phyloP scores from a whole-genome alignment of 140 eudicot genomes.

The Erigeron philadelphicus region DNA sequence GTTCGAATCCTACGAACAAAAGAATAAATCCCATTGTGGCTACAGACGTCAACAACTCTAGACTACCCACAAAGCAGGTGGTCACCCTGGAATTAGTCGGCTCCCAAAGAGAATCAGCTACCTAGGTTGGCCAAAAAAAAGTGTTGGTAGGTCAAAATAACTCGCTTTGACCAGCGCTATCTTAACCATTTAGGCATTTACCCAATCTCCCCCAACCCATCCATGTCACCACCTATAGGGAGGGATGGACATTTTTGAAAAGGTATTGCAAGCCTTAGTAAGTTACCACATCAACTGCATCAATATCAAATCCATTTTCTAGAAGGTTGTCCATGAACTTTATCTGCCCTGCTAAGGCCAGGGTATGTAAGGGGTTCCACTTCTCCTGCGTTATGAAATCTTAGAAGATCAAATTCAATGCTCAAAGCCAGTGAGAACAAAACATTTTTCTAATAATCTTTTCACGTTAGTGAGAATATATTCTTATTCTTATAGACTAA shows the following conservation, averaged over 20 bases:
- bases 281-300: constrained; percentile 59
- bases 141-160: neutral
- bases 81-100: too few species aligned
- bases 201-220: neutral
- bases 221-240: neutral
- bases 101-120: neutral
- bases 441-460: neutral
- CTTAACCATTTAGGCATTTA: neutral
- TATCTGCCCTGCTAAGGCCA: constrained; percentile 82
- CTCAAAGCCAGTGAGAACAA: neutral
- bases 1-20: too few species aligned
- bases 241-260: neutral
- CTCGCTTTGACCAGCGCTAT: neutral
- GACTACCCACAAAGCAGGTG: too few species aligned
- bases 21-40: too few species aligned
- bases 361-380: constrained; percentile 77
- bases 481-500: constrained; percentile 12
- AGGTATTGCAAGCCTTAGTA: neutral
- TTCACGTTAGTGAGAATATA: neutral
- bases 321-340: constrained; percentile 66
- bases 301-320: constrained; percentile 51
- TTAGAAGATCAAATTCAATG: constrained; percentile 8
- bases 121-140: neutral
- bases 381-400: constrained; percentile 40
- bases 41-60: too few species aligned